These are phyloP conservation scores for Podosphaera aphanis DNA, from an alignment of 2,329 filamentous ascomycete species.

Conservation along the genomic window DNA sequence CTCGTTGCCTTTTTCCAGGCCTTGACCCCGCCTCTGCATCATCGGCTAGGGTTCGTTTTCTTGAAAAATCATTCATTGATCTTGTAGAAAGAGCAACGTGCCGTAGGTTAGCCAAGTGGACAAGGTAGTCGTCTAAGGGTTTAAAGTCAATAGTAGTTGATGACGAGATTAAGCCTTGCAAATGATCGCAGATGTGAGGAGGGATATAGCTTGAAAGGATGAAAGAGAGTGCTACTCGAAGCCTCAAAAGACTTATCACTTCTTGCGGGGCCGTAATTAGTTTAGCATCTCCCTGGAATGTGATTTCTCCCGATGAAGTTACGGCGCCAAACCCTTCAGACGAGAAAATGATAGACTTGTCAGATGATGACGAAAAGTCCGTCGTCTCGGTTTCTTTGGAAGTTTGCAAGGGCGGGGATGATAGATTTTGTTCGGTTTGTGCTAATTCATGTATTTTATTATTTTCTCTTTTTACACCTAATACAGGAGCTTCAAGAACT, in stretches of 20 bases:
- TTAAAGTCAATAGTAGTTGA: slow-evolving; percentile 34
- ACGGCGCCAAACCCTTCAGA: slow-evolving; percentile 18
- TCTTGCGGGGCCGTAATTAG: slow-evolving; percentile 15
- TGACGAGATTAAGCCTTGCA: slow-evolving; percentile 18
- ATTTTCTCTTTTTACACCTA: slow-evolving; percentile 39
- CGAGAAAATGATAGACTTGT: slow-evolving; percentile 18
- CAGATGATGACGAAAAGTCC: slow-evolving; percentile 14
- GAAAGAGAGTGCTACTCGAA: slow-evolving; percentile 25
- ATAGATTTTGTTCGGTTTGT: slow-evolving; percentile 9
- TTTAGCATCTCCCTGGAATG: slow-evolving; percentile 7
- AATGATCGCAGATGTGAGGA: slow-evolving; percentile 16
- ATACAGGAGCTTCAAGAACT: slow-evolving; percentile 51
- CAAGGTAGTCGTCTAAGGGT: slow-evolving; percentile 46
- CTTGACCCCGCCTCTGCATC: slow-evolving; percentile 33
- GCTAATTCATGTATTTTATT: slow-evolving; percentile 15
- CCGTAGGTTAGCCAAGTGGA: slow-evolving; percentile 40
- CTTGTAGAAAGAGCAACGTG: slow-evolving; percentile 48
- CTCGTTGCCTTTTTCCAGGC: slow-evolving; percentile 60
- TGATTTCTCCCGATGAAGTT: slow-evolving; percentile 14
- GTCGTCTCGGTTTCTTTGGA: slow-evolving; percentile 14
- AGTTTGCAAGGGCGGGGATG: neutral
- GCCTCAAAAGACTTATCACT: slow-evolving; percentile 21
- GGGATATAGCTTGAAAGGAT: slow-evolving; percentile 26
- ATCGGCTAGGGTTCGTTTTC: slow-evolving; percentile 44
- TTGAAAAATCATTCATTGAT: slow-evolving; percentile 43